Base-by-base conservation (phyloP, 2,329 filamentous ascomycete genomes). In the Diplocarpon mali region DNA sequence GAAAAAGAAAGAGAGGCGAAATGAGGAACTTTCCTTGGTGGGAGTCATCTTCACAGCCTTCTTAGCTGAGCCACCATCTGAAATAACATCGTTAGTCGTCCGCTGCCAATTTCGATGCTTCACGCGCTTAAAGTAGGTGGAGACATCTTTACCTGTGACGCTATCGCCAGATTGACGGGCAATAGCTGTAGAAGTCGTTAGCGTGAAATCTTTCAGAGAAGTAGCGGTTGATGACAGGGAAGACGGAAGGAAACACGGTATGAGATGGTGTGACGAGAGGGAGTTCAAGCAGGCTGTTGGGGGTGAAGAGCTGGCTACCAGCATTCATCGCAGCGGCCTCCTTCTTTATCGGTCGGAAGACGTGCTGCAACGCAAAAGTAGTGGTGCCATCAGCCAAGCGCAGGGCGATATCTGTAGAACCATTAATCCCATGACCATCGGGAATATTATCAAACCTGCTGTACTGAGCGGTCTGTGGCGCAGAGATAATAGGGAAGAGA, bases 301-400 rank as follows among this genome's bases (percentile, higher is more conserved):
- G n/a, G 20, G 15, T 31, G 15, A 32, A 30, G 30, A 36, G 39
- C 36, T 44, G 29, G 37, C 42, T 53, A 52, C 48, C 50, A 49
- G 47, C 46, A 32, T 44, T 47, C 50, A 60, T 55, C 13, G 41
- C 46, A 4, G 43, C 48, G 14, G 55, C 59, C 2, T 53, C 46
- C 24, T 54, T 56, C 28, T 55, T 62, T n/a, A 61, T 55, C 2
- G 50, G 49, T 9, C 58, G 50, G 34, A 61, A 59, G 10, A 45
- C 42, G 42, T 61, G 57, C n/a, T 61, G 43, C 12, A 62, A 42
- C 1, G 59, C 48, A 47, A 13, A 42, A 15, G 17, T 39, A 3
- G 57, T 57, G 8, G 50, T 50, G 1, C 53, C 56, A 37, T 59
- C 52, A 15, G 54, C 47, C 16, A 53, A 30, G 17, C 40, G 30